Evolutionary conservation across 371 early-diverging fungal genomes (phyloP), one percentile per base, ranked within the genome.

Genomic region (Mycotypha africana): DNA sequence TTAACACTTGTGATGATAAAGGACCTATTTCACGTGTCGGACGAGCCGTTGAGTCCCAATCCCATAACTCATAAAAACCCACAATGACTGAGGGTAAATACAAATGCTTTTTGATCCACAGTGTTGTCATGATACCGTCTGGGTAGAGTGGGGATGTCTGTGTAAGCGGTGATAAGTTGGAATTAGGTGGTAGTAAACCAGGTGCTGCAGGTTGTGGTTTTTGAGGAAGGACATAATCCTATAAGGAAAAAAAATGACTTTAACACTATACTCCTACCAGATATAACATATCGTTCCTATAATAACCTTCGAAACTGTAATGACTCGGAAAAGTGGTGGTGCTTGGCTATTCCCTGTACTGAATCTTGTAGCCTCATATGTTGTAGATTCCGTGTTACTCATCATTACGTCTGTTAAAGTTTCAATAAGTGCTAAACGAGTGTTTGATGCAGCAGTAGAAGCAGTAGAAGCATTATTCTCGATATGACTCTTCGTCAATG

Each of bases 61-160:
- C 77, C 78, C 82, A 80, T 22, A 84, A 60, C 11, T 82, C 79
- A 38, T 82, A 84, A 53, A 89, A 80, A 1, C 79, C 80, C 25
- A 91, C 79, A 22, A 88, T 68, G 6, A 78, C 82, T 17, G 82
- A 67, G 0, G 93, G 89, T 5, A 56, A 47, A 34, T 81, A 70
- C 17, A 75, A 67, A 44, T 91, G 88, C 51, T 79, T 76, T 21
- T 62, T 58, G 15, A 88, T 55, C 90, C 90, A 93, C 8, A 62
- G 39, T 1, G 89, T 79, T 0, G 81, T 67, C 62, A 93, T 81
- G 22, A 91, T 58, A 15, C 92, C 92, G 59, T 91, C 91, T 0
- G 93, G 93, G 68, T 81, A 72, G 30, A 91, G 53, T 0, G 87
- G 85, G 6, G 92, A 91, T 4, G 73, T 60, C 8, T 75, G 65